phyloP scores from a whole-genome alignment of 768 basidiomycete genomes.

The Mycena polygramma region DNA sequence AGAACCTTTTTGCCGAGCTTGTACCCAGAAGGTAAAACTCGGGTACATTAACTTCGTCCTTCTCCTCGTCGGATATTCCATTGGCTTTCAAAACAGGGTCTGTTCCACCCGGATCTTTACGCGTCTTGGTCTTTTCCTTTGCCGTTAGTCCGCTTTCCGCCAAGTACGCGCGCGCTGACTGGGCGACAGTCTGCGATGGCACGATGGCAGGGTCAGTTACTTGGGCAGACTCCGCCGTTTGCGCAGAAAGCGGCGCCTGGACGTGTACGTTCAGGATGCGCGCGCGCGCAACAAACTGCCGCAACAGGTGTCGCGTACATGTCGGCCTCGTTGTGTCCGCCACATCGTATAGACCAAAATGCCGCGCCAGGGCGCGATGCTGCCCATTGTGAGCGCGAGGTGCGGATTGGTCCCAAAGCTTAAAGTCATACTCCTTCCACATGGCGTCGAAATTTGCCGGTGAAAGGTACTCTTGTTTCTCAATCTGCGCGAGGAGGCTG shows the following conservation, averaged over 20 bases:
- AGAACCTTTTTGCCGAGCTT: slow-evolving; percentile 17
- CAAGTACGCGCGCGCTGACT: slow-evolving; percentile 15
- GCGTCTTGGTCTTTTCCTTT: slow-evolving; percentile 7
- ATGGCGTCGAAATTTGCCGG: neutral
- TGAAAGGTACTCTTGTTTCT: neutral
- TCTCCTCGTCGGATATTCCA: neutral
- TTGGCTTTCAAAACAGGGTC: too few relatives aligned
- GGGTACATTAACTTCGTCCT: slow-evolving; percentile 25
- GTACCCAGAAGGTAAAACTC: slow-evolving; percentile 10
- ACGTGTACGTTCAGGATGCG: neutral
- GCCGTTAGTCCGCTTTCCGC: neutral
- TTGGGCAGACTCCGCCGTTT: neutral
- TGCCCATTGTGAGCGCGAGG: neutral
- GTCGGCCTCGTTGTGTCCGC: slow-evolving; percentile 7
- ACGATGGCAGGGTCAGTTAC: neutral
- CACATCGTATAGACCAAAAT: slow-evolving; percentile 16
- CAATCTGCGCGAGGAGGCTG: slow-evolving; percentile 13
- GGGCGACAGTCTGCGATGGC: neutral
- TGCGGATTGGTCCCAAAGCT: neutral
- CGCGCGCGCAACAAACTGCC: neutral
- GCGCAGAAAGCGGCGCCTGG: too few relatives aligned
- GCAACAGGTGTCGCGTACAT: neutral
- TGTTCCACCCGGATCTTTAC: too few relatives aligned
- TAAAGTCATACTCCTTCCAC: neutral
- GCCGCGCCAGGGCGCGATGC: neutral